Evolutionary conservation across 345 rosid species (phyloP), one percentile per base, ranked within the genome.

Genomic region (Conringia planisiliqua): DNA sequence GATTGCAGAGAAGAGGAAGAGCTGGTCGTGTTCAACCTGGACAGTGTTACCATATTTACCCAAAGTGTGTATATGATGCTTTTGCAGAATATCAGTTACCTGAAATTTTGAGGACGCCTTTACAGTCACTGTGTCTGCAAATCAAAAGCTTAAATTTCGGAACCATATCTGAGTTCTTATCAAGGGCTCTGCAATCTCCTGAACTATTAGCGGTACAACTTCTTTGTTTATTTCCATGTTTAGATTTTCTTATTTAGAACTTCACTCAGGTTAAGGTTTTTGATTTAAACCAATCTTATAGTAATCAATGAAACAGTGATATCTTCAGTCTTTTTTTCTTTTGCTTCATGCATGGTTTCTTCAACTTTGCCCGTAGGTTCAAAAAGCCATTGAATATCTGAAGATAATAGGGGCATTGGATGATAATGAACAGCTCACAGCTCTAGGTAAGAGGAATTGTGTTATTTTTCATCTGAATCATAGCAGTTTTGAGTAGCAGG

Each of bases 21-120:
- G 96, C 97, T 35, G 97, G 98, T 33, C 92, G 98, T 70, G 94
- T 93, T 70, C 96, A 80, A 79, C 92, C 94, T 14, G 98, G 98
- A 69, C 94, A 88, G 80, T 89, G 97, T 68, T 91, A 87, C 81
- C 90, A 83, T 85, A 92, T 93, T 42, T 93, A 88, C 84, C 97
- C 98, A 57, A 86, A 85, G 85, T 91, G 88, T 51, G 87, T 91
- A 27, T 86, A 91, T 82, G 89, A 88, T 69, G 84, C 98, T 78
- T 91, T 93, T 83, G 62, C 87, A 36, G 97, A 91, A 71, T 91
- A 88, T 84, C 97, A 93, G 75, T 83, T 93, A 74, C 97, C 98
- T 56, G 98, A 93, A 85, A 91, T 93, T 71, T 84, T 93, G 80
- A 84, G 98, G 79, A 91, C 98, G 13, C 98, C 97, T 61, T 79